Percentiles rank a stretch among this genome's conserved stretches.
Conservation (phyloP, 2,329 filamentous ascomycete species). For the Orbilia brochopaga region DNA sequence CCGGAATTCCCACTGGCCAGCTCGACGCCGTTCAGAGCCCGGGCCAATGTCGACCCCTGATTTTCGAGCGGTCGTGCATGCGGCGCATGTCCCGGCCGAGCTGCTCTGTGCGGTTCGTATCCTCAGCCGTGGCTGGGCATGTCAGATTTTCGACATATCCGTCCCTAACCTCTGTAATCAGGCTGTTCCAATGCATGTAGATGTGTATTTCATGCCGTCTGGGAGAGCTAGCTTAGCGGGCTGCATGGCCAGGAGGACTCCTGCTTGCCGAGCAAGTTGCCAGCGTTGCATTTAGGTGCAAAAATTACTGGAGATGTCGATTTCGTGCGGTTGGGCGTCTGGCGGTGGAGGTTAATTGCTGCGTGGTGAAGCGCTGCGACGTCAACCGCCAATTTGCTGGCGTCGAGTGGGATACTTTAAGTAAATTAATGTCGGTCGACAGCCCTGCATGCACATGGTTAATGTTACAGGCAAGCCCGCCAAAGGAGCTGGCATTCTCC, state of each 20-base stretch:
- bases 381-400: background rate
- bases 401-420: no score
- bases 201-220: no score
- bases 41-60: background rate
- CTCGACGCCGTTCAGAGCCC: background rate
- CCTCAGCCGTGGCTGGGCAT: background rate
- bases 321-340: no score
- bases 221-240: no score
- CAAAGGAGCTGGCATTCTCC: constrained; percentile 7
- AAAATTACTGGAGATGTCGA: no score
- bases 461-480: background rate
- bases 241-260: no score
- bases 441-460: no score
- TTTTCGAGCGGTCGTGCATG: background rate
- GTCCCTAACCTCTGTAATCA: no score
- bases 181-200: no score
- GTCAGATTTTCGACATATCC: constrained; percentile 2
- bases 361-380: constrained; percentile 1
- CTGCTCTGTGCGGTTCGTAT: background rate
- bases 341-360: background rate
- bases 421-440: no score
- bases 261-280: no score
- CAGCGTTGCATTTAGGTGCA: no score
- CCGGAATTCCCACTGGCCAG: background rate
- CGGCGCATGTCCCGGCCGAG: constrained; percentile 2